These are phyloP conservation scores for Silybum marianum DNA, from an alignment of 129 eudicot genomes.

Conservation along the genomic window DNA sequence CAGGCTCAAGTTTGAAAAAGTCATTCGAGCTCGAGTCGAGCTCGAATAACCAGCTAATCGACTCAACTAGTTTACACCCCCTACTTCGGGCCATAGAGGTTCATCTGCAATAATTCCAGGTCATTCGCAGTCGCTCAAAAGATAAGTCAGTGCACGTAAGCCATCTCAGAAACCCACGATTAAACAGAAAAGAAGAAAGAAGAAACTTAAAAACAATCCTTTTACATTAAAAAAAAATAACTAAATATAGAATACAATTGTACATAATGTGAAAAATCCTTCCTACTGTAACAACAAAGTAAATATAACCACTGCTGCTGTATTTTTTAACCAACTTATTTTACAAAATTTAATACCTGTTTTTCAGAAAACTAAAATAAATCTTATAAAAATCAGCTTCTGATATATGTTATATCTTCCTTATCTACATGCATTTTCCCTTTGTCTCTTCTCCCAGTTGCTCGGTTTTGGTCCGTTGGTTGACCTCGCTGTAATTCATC, in stretches of 20 bases:
- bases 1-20: too few species aligned
- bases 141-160: not conserved
- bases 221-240: not conserved
- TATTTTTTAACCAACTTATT: conserved; percentile 10
- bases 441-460: conserved; percentile 51
- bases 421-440: conserved; percentile 75
- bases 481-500: conserved; percentile 63
- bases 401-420: conserved; percentile 63
- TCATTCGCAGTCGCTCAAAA: not conserved
- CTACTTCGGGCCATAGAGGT: not conserved
- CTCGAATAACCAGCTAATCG: too few species aligned
- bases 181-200: not conserved
- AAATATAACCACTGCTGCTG: not conserved
- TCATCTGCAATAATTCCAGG: not conserved
- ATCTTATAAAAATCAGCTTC: conserved; percentile 27
- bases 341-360: conserved; percentile 9
- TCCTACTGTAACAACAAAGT: not conserved
- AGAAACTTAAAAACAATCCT: not conserved
- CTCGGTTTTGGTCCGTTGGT: conserved; percentile 56
- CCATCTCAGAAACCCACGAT: not conserved
- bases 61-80: too few species aligned
- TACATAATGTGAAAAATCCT: not conserved
- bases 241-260: conserved; percentile 9
- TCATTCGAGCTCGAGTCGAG: too few species aligned
- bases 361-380: not conserved